Base-by-base conservation (phyloP, 192 early-diverging fungal species). In the Entophlyctis luteolus region DNA sequence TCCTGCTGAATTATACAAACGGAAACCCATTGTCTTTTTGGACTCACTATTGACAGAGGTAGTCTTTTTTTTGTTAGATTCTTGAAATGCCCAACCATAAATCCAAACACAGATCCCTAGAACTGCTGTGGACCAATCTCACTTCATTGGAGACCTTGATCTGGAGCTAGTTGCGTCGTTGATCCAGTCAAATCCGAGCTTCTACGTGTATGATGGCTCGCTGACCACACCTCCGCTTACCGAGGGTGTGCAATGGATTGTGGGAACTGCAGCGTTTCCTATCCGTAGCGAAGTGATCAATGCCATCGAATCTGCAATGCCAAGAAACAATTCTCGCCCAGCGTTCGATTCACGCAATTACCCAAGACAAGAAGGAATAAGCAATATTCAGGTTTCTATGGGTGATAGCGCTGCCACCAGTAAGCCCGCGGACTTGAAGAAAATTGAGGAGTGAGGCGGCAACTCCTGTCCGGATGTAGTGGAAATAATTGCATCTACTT, bases 161-260 rank as follows among this genome's bases (percentile, higher is more conserved):
- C 47, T 69, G 22, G 55, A 56, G 34, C 39, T 10, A 20, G 67
- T 54, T 4, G 55, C 55, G 39, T 6, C 18, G 29, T 14, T 69
- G 20, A 59, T 69, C 31, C 35, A 29, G 39, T 18, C 6, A 5
- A 48, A 20, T 12, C 6, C 22, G 22, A 5, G 22, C 18, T 69
- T 56, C 47, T 69, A 59, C 28, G 39, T 46, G 5, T 69, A 69
- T 34, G 20, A 46, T 18, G 67, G 67, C 4, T 31, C 23, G 0
- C 45, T 69, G 56, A 69, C 67, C 18, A 69, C 67, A 0, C 67
- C 67, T 32, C 67, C 67, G 2, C 49, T 39, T 5, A 69, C 34
- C 20, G 67, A 69, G 28, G 67, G 67, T 22, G 67, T 69, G 67
- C 46, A 57, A 8, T 69, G 67, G 67, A 59, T 69, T 34, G 67